Evolutionary conservation across 257 asterid species (phyloP).

Genomic region (Salvia splendens): DNA sequence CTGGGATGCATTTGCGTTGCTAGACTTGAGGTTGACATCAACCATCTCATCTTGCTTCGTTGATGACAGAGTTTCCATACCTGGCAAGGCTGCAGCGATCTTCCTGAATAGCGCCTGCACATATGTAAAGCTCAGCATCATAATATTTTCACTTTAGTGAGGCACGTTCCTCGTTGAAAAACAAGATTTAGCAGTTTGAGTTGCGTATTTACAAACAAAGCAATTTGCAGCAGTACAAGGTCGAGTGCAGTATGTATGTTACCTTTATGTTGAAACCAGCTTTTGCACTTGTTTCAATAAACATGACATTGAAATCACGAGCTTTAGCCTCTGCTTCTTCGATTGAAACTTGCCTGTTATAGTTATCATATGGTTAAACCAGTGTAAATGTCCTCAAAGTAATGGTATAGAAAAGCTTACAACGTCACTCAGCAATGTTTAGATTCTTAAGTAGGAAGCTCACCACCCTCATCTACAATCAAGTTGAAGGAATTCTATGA

Average conservation of each 20-base stretch:
- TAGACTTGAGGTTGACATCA: slow-evolving; percentile 72
- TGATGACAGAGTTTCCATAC: slow-evolving; percentile 77
- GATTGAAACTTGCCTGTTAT: slow-evolving; percentile 58
- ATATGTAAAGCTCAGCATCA: background rate
- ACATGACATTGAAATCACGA: slow-evolving; percentile 55
- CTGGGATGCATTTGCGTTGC: slow-evolving; percentile 58
- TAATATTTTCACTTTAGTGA: background rate
- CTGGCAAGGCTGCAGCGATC: slow-evolving; percentile 83
- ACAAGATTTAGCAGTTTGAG: background rate
- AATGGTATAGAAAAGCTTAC: slow-evolving; percentile 8
- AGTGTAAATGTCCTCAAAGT: background rate
- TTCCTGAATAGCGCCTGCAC: slow-evolving; percentile 71
- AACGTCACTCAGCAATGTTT: slow-evolving; percentile 3
- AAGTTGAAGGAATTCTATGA: slow-evolving; percentile 1
- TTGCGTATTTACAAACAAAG: background rate
- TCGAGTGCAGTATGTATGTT: background rate
- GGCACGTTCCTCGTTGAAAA: background rate
- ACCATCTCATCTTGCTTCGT: slow-evolving; percentile 82
- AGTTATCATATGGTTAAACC: slow-evolving; percentile 20
- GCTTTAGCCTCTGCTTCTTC: slow-evolving; percentile 68
- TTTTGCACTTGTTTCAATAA: slow-evolving; percentile 62
- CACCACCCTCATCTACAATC: background rate
- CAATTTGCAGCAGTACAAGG: background rate
- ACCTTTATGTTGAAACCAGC: slow-evolving; percentile 71
- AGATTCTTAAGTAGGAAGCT: slow-evolving; percentile 5